Evolutionary conservation across 2,329 filamentous ascomycete species (phyloP).

Genomic region (Helotiales sp.): DNA sequence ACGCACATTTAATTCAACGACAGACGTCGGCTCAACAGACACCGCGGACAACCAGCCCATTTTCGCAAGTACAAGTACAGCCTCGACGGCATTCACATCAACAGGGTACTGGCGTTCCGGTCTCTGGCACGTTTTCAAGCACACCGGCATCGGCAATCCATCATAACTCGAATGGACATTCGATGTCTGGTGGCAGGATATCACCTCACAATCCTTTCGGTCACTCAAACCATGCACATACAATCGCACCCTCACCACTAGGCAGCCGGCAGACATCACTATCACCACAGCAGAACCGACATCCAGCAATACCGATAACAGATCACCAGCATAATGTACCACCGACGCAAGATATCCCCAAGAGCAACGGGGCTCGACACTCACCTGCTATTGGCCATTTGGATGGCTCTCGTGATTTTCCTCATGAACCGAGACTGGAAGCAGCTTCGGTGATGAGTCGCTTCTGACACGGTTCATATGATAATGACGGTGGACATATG

Average conservation of each 20-base stretch:
- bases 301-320: conserved; percentile 15
- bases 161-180: conserved; percentile 27
- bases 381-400: conserved; percentile 17
- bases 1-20: conserved; percentile 45
- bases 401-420: conserved; percentile 27
- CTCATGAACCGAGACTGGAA: conserved; percentile 27
- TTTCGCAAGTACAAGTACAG: conserved; percentile 33
- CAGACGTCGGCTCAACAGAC: conserved; percentile 42
- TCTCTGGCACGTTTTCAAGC: conserved; percentile 36
- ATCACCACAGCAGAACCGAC: conserved; percentile 32
- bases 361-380: conserved; percentile 25
- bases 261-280: conserved; percentile 35
- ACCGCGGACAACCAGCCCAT: conserved; percentile 38
- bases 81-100: conserved; percentile 42
- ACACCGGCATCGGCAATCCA: conserved; percentile 24
- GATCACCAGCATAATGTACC: conserved; percentile 20
- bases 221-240: conserved; percentile 29
- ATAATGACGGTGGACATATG: conserved; percentile 30
- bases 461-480: conserved; percentile 27
- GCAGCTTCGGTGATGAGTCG: conserved; percentile 27
- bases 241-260: conserved; percentile 33
- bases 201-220: conserved; percentile 35
- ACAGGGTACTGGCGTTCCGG: conserved; percentile 27
- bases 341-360: conserved; percentile 8
- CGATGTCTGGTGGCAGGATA: conserved; percentile 27